A percentile compares a stretch with the other conserved stretches of the same genome.
phyloP scores from a whole-genome alignment of 352 stramenopile species.

The Phytopythium aichiense region DNA sequence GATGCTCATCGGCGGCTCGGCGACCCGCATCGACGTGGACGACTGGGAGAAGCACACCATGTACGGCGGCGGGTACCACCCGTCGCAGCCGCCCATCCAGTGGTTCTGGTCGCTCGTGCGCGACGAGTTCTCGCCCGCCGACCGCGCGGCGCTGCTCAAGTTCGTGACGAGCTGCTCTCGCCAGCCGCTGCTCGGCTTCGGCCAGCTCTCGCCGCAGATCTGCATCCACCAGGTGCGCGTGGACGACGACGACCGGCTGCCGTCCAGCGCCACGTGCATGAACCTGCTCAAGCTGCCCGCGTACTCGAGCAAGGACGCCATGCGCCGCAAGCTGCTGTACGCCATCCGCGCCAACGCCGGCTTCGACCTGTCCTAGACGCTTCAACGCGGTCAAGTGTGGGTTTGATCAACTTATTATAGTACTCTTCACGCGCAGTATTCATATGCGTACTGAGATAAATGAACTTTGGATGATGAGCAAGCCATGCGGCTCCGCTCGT shows the following conservation, averaged over 20 bases:
- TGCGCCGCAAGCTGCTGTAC: slow-evolving; percentile 89
- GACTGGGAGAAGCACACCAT: slow-evolving; percentile 88
- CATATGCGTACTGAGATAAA: too few relatives aligned
- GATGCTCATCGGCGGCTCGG: slow-evolving; percentile 93
- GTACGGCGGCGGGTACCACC: slow-evolving; percentile 94
- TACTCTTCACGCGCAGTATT: too few relatives aligned
- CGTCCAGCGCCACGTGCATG: slow-evolving; percentile 96
- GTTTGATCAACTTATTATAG: too few relatives aligned
- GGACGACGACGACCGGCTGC: slow-evolving; percentile 70
- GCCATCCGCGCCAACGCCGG: slow-evolving; percentile 92
- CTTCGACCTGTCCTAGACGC: slow-evolving; percentile 97
- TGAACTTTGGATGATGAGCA: too few relatives aligned
- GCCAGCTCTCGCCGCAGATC: slow-evolving; percentile 91
- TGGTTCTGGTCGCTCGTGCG: slow-evolving; percentile 68
- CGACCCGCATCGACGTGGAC: slow-evolving; percentile 53
- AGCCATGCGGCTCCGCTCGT: too few relatives aligned
- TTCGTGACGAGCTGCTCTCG: slow-evolving; percentile 96
- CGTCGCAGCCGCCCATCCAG: slow-evolving; percentile 65
- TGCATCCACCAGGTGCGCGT: slow-evolving; percentile 85
- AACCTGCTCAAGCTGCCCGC: slow-evolving; percentile 97
- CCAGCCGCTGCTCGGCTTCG: slow-evolving; percentile 94
- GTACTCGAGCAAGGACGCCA: too few relatives aligned
- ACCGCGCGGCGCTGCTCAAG: slow-evolving; percentile 88
- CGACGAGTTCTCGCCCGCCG: slow-evolving; percentile 75
- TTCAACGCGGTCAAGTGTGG: too few relatives aligned